Conservation (phyloP, 1,284 basidiomycete species). For the Ceratobasidium sp. region DNA sequence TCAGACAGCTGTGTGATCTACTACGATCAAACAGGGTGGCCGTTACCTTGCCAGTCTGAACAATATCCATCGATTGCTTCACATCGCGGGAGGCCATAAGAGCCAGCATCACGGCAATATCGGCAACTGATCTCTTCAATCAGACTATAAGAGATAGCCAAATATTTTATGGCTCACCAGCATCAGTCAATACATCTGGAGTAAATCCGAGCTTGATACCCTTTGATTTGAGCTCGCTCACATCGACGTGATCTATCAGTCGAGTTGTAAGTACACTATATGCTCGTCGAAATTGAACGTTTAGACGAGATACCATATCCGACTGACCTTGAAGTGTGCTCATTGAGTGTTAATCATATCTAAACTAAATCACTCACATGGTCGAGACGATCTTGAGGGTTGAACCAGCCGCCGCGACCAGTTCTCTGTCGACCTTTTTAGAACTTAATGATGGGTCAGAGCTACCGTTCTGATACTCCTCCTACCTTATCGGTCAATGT, state of each 20-base stretch:
- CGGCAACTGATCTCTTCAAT: slow-evolving; percentile 73
- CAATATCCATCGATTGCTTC: slow-evolving; percentile 73
- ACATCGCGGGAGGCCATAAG: slow-evolving; percentile 91
- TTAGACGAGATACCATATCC: slow-evolving; percentile 75
- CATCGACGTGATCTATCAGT: slow-evolving; percentile 82
- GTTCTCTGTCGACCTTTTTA: slow-evolving; percentile 78
- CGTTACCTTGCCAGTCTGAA: slow-evolving; percentile 76
- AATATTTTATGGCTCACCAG: slow-evolving; percentile 67
- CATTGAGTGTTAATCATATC: not conserved
- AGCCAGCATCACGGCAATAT: slow-evolving; percentile 87
- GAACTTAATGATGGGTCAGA: not conserved
- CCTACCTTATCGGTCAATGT: slow-evolving; percentile 83
- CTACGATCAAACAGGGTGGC: no score
- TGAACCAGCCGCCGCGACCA: slow-evolving; percentile 80
- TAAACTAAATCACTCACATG: slow-evolving; percentile 65
- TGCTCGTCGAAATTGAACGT: not conserved
- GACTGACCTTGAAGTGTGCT: slow-evolving; percentile 65
- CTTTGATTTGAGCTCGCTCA: slow-evolving; percentile 72
- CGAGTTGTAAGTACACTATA: slow-evolving; percentile 13
- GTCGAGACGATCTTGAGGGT: slow-evolving; percentile 86
- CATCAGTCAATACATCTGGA: slow-evolving; percentile 89
- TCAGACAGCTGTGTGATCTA: no score
- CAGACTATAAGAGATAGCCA: not conserved
- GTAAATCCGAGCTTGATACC: slow-evolving; percentile 89
- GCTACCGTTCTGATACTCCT: slow-evolving; percentile 49